These are phyloP conservation scores for Echinochloa phyllopogon DNA, from an alignment of 176 grass and related monocot genomes.

Conservation along the genomic window DNA sequence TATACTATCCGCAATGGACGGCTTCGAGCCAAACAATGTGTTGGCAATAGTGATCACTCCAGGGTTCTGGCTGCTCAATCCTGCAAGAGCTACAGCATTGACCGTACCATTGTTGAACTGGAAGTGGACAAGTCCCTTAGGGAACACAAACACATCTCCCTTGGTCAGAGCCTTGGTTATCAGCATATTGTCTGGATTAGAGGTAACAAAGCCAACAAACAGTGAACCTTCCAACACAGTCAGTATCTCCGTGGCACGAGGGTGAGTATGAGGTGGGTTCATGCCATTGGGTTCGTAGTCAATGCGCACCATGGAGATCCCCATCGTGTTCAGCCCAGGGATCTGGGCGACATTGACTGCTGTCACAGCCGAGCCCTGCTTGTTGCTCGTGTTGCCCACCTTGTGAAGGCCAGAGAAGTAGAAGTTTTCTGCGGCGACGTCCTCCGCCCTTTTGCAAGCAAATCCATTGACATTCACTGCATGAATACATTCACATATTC, in stretches of 20 bases:
- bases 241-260: not conserved
- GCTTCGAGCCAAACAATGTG: not conserved
- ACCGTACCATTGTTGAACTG: not conserved
- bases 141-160: not conserved
- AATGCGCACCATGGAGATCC: not conserved
- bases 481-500: not conserved
- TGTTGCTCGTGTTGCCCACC: not conserved
- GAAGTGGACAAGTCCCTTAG: not conserved
- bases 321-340: not conserved
- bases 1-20: not conserved
- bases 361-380: not conserved
- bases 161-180: not conserved
- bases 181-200: not conserved
- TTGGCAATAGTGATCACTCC: not conserved
- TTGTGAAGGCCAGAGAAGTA: not conserved
- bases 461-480: slow-evolving; percentile 21
- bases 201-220: not conserved
- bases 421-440: not conserved
- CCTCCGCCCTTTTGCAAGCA: not conserved
- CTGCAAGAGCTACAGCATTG: not conserved
- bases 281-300: not conserved
- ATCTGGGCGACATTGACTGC: not conserved
- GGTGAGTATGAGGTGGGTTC: not conserved
- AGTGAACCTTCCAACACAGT: not conserved
- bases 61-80: not conserved